A percentile compares a stretch with the other conserved stretches of the same genome.
Conservation (phyloP, 2,329 filamentous ascomycete species). For the Cytospora schulzeri region DNA sequence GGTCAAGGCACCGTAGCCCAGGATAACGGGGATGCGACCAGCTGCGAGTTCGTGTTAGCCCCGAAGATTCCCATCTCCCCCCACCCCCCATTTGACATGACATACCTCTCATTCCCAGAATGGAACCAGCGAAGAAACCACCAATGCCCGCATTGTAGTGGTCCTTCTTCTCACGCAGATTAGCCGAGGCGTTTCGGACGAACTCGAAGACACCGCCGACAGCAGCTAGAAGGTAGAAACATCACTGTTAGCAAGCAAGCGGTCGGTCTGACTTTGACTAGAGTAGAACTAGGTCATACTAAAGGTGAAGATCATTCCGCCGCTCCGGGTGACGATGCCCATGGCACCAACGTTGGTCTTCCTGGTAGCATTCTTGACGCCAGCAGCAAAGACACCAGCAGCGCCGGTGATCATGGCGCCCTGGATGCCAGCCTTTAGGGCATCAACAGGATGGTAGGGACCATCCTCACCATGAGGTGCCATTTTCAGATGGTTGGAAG, state of each 20-base stretch:
- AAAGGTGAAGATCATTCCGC: constrained; percentile 70
- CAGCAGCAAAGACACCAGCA: constrained; percentile 55
- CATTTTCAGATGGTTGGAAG: constrained; percentile 29
- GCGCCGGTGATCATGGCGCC: constrained; percentile 58
- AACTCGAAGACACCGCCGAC: constrained; percentile 79
- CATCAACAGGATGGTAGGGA: constrained; percentile 52
- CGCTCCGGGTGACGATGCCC: constrained; percentile 79
- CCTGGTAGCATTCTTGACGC: constrained; percentile 81
- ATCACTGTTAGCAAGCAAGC: constrained; percentile 28
- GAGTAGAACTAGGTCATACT: constrained; percentile 48
- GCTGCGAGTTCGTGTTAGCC: constrained; percentile 41
- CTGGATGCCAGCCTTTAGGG: constrained; percentile 57
- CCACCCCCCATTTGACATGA: constrained; percentile 33
- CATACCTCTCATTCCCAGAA: constrained; percentile 74
- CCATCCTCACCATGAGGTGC: constrained; percentile 38
- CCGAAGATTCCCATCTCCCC: constrained; percentile 10
- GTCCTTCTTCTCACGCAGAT: constrained; percentile 84
- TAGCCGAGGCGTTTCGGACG: constrained; percentile 73
- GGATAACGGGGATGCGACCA: constrained; percentile 67
- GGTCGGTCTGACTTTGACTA: not conserved
- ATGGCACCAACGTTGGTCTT: constrained; percentile 80
- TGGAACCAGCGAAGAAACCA: constrained; percentile 73
- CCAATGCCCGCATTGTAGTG: constrained; percentile 72
- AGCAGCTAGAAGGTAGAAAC: constrained; percentile 54
- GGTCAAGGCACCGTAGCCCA: constrained; percentile 65